Evolutionary conservation across 768 basidiomycete species (phyloP).

Genomic region (Guyanaporus albipodus): DNA sequence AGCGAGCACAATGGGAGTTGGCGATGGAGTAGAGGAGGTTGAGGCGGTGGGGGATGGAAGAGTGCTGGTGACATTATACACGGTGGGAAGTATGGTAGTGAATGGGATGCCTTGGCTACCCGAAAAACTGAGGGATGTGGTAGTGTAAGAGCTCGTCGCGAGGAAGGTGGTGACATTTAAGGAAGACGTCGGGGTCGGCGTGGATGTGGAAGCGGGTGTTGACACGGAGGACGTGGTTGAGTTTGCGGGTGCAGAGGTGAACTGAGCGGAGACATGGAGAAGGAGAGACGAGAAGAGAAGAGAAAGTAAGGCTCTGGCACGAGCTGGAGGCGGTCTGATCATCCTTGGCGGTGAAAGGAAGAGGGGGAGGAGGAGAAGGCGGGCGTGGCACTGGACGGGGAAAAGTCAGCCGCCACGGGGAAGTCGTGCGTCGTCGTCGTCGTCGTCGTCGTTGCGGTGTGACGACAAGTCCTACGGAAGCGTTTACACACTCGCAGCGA

Average conservation of each 20-base stretch:
- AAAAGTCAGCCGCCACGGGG: slow-evolving; percentile 31
- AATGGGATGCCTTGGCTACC: slow-evolving; percentile 47
- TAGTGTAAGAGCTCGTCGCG: slow-evolving; percentile 49
- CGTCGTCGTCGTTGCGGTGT: neutral
- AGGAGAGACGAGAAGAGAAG: slow-evolving; percentile 30
- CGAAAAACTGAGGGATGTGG: slow-evolving; percentile 45
- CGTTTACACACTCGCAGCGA: neutral
- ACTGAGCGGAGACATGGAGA: slow-evolving; percentile 37
- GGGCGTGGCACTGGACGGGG: slow-evolving; percentile 4
- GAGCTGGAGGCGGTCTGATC: neutral
- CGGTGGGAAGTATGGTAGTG: slow-evolving; percentile 54
- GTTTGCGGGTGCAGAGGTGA: slow-evolving; percentile 21
- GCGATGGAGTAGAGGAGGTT: slow-evolving; percentile 36
- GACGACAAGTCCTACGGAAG: slow-evolving; percentile 1
- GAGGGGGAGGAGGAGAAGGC: neutral
- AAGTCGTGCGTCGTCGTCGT: too few species aligned
- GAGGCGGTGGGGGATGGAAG: slow-evolving; percentile 47
- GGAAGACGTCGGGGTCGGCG: slow-evolving; percentile 5
- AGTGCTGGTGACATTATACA: slow-evolving; percentile 60
- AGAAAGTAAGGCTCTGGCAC: slow-evolving; percentile 9
- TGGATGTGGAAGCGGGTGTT: neutral
- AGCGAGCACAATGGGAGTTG: slow-evolving; percentile 38
- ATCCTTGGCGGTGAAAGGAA: slow-evolving; percentile 10
- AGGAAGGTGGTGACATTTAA: slow-evolving; percentile 49
- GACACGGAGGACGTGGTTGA: slow-evolving; percentile 11